Percentiles rank a stretch among this genome's conserved stretches.
phyloP scores from a whole-genome alignment of 2,329 filamentous ascomycete genomes.

The Claviceps capensis region DNA sequence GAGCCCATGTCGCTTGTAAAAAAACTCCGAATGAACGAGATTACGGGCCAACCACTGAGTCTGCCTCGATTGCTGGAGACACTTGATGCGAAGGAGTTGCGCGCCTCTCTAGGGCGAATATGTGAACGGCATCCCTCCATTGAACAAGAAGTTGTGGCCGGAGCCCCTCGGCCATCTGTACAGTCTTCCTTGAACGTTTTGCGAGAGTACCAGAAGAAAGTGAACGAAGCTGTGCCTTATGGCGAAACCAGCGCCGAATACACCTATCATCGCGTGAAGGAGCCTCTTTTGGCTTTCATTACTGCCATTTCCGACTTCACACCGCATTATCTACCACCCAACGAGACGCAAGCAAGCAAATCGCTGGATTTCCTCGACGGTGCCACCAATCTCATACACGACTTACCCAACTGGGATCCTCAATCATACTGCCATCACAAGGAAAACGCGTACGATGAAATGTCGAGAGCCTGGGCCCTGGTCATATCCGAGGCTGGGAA shows the following conservation, averaged over 20 bases:
- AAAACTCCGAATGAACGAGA: conserved; percentile 49
- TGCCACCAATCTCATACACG: conserved; percentile 80
- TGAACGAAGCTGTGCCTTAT: conserved; percentile 73
- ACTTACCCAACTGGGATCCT: conserved; percentile 80
- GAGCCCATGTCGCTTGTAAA: conserved; percentile 81
- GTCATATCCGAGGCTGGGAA: conserved; percentile 87
- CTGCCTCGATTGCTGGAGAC: conserved; percentile 79
- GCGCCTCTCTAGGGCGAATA: conserved; percentile 76
- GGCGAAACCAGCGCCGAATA: conserved; percentile 81
- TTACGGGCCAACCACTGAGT: conserved; percentile 41
- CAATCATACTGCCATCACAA: conserved; percentile 85
- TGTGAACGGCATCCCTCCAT: conserved; percentile 83
- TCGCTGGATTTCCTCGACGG: conserved; percentile 82
- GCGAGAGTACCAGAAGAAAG: conserved; percentile 62
- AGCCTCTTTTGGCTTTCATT: conserved; percentile 64
- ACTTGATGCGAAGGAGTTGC: conserved; percentile 70
- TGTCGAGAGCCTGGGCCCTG: conserved; percentile 82
- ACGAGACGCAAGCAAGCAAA: conserved; percentile 68
- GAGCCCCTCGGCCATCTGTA: conserved; percentile 78
- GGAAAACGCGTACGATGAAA: conserved; percentile 90
- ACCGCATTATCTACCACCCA: conserved; percentile 85
- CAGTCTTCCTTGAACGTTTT: conserved; percentile 68
- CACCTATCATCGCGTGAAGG: conserved; percentile 83
- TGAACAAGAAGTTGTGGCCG: conserved; percentile 66
- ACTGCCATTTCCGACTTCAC: conserved; percentile 91